phyloP scores from a whole-genome alignment of 108 stramenopile species.

The Nitzschia putrida region DNA sequence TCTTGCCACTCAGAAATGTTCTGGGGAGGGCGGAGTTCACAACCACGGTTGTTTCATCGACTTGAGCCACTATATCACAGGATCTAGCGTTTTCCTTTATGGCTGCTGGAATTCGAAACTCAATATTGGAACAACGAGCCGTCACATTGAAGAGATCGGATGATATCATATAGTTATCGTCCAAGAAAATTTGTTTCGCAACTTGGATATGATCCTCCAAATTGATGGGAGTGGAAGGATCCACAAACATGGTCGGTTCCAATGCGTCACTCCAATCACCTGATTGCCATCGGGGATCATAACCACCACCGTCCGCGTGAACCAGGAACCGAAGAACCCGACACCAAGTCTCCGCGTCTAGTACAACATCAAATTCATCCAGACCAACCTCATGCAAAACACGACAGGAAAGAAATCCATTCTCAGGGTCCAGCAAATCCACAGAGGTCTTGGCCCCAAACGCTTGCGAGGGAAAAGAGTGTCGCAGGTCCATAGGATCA shows the following conservation, averaged over 20 bases:
- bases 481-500: conserved; percentile 51
- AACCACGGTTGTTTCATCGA: conserved; percentile 56
- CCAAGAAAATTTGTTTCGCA: conserved; percentile 47
- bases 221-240: conserved; percentile 30
- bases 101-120: conserved; percentile 53
- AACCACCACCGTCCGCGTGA: conserved; percentile 40
- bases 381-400: conserved; percentile 67
- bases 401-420: conserved; percentile 12
- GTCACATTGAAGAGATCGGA: conserved; percentile 69
- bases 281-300: conserved; percentile 64
- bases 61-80: conserved; percentile 49
- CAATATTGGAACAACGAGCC: conserved; percentile 49
- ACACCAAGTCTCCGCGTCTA: conserved; percentile 49
- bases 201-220: conserved; percentile 62
- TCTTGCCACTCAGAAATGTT: conserved; percentile 61
- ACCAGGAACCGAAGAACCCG: conserved; percentile 37
- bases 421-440: conserved; percentile 33
- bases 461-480: conserved; percentile 56
- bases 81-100: conserved; percentile 47
- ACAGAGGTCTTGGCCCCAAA: conserved; percentile 70
- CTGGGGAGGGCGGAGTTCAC: conserved; percentile 64
- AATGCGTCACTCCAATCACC: conserved; percentile 69
- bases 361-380: conserved; percentile 55
- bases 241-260: conserved; percentile 48
- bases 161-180: conserved; percentile 56